These are phyloP conservation scores for Candida coquimbonensis DNA, from an alignment of 805 yeast genomes.

Conservation along the genomic window DNA sequence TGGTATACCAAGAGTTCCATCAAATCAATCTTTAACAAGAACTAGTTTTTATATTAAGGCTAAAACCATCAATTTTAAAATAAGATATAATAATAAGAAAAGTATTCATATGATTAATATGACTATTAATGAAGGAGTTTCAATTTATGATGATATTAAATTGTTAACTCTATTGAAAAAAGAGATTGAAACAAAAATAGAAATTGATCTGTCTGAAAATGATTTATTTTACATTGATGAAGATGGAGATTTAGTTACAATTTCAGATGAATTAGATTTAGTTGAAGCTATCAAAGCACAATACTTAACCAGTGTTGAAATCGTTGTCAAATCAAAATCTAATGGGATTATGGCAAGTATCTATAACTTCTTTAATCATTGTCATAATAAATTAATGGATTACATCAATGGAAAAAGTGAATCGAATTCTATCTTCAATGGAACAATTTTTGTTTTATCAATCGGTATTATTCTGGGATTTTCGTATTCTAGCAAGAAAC, in stretches of 20 bases:
- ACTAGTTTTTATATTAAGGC: slow-evolving; percentile 17
- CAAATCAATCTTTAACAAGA: slow-evolving; percentile 19
- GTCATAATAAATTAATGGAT: neutral
- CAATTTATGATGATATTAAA: slow-evolving; percentile 17
- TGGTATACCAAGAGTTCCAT: slow-evolving; percentile 10
- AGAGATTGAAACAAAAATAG: slow-evolving; percentile 21
- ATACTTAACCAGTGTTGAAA: slow-evolving; percentile 10
- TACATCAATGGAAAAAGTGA: neutral
- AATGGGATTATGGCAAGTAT: neutral
- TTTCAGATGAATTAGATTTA: slow-evolving; percentile 30
- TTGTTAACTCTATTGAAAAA: slow-evolving; percentile 17
- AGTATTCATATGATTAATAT: slow-evolving; percentile 19
- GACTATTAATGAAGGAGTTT: slow-evolving; percentile 16
- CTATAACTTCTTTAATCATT: slow-evolving; percentile 1
- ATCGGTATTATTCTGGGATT: slow-evolving; percentile 20
- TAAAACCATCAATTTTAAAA: slow-evolving; percentile 16
- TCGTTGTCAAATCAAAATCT: slow-evolving; percentile 5
- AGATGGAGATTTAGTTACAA: slow-evolving; percentile 29
- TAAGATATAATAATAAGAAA: slow-evolving; percentile 7
- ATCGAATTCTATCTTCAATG: slow-evolving; percentile 2
- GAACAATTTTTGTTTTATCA: slow-evolving; percentile 17
- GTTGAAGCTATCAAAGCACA: slow-evolving; percentile 16
- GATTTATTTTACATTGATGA: slow-evolving; percentile 33
- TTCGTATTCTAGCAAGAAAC: slow-evolving; percentile 5
- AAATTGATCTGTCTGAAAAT: slow-evolving; percentile 12